Percentiles rank a stretch among this genome's conserved stretches.
These are phyloP conservation scores for Penicillium cataractarum DNA, from an alignment of 495 filamentous ascomycete species.

Conservation along the genomic window DNA sequence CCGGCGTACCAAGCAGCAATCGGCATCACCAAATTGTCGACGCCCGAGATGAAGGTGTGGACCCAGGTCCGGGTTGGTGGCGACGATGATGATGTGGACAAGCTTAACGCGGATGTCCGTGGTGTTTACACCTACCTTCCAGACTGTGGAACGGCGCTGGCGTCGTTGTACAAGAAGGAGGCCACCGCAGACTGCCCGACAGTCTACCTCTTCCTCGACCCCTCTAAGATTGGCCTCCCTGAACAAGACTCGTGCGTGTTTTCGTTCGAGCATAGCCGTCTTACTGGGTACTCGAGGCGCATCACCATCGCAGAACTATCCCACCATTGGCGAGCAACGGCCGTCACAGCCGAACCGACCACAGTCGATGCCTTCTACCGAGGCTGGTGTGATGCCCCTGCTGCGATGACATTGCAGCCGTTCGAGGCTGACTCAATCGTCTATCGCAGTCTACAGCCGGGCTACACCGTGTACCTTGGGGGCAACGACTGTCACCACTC, in stretches of 20 bases:
- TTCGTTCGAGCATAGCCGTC: slow-evolving; percentile 51
- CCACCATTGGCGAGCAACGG: slow-evolving; percentile 37
- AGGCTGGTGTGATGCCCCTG: slow-evolving; percentile 22
- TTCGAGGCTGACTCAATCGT: slow-evolving; percentile 15
- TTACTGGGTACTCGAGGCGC: slow-evolving; percentile 59
- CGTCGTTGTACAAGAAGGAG: slow-evolving; percentile 56
- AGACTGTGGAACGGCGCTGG: slow-evolving; percentile 68
- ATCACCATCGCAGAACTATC: slow-evolving; percentile 47
- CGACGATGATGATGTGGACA: slow-evolving; percentile 28
- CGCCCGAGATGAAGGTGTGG: slow-evolving; percentile 44
- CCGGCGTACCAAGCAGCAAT: slow-evolving; percentile 35
- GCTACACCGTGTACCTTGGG: slow-evolving; percentile 16
- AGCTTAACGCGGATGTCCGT: slow-evolving; percentile 47
- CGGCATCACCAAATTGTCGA: slow-evolving; percentile 43
- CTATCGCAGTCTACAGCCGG: slow-evolving; percentile 20
- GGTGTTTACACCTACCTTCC: slow-evolving; percentile 61
- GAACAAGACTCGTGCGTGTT: slow-evolving; percentile 68
- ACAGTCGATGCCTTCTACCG: slow-evolving; percentile 31
- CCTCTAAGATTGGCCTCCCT: slow-evolving; percentile 45
- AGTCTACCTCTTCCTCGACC: slow-evolving; percentile 71
- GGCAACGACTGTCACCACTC: slow-evolving; percentile 26
- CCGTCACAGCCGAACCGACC: slow-evolving; percentile 6
- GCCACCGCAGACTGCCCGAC: slow-evolving; percentile 21
- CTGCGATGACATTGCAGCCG: slow-evolving; percentile 12
- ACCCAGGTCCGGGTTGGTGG: slow-evolving; percentile 38